These are phyloP conservation scores for Pythium pyrilobum DNA, from an alignment of 352 stramenopile species.

Conservation along the genomic window DNA sequence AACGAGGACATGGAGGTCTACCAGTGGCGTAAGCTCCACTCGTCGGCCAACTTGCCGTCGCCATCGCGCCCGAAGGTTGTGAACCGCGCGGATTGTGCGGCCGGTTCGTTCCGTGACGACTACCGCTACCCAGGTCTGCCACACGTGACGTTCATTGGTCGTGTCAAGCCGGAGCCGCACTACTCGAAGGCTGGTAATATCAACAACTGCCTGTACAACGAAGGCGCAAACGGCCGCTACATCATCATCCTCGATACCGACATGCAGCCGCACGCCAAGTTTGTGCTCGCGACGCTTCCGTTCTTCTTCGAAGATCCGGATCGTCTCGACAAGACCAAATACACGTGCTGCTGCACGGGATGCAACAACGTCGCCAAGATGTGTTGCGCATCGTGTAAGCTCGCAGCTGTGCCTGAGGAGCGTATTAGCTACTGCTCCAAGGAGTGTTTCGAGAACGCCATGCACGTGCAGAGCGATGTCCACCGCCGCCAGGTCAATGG, in stretches of 20 bases:
- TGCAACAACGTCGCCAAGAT: conserved; percentile 41
- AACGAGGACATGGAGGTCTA: conserved; percentile 85
- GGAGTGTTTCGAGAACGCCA: conserved; percentile 45
- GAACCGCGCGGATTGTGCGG: conserved; percentile 61
- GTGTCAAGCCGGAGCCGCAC: conserved; percentile 74
- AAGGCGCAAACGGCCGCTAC: conserved; percentile 73
- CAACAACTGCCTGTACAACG: conserved; percentile 86
- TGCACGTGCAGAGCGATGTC: conserved; percentile 33
- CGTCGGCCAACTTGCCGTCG: conserved; percentile 71
- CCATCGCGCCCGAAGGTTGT: conserved; percentile 57
- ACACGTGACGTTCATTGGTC: conserved; percentile 71
- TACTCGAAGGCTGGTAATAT: conserved; percentile 88
- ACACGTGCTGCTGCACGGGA: conserved; percentile 33
- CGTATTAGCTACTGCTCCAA: conserved; percentile 45
- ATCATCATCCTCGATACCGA: conserved; percentile 80
- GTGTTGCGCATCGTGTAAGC: conserved; percentile 42
- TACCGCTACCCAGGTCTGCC: conserved; percentile 75
- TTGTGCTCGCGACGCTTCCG: conserved; percentile 61
- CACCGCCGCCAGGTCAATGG: conserved; percentile 41
- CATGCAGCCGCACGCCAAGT: conserved; percentile 81
- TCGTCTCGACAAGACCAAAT: conserved; percentile 59
- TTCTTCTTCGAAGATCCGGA: conserved; percentile 84
- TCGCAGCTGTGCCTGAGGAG: conserved; percentile 37
- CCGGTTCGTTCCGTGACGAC: conserved; percentile 79
- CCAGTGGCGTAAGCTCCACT: conserved; percentile 80